A percentile compares a stretch with the other conserved stretches of the same genome.
phyloP scores from a whole-genome alignment of 2,329 filamentous ascomycete species.

The Berkeleyomyces basicola region DNA sequence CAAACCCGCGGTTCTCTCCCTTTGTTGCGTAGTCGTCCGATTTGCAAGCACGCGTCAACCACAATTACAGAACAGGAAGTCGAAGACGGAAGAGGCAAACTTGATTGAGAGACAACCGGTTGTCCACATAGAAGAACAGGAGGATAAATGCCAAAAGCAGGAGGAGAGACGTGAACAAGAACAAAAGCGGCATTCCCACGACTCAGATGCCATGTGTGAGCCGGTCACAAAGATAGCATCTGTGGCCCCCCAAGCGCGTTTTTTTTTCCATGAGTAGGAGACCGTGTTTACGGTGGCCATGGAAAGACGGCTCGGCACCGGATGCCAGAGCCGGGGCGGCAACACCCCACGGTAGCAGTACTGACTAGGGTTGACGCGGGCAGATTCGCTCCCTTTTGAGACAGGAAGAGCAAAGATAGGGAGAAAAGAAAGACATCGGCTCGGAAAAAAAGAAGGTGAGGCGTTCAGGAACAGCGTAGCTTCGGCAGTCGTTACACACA shows the following conservation, averaged over 20 bases:
- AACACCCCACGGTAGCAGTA: background rate
- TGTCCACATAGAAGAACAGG: background rate
- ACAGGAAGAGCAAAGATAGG: background rate
- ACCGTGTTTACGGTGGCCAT: too few relatives aligned
- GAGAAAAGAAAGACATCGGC: background rate
- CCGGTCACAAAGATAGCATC: background rate
- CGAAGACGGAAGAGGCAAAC: background rate
- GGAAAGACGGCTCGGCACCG: background rate
- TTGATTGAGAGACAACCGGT: background rate
- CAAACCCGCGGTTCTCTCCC: background rate
- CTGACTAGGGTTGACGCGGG: background rate
- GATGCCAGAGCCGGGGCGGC: background rate
- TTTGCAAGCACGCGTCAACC: background rate
- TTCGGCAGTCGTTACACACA: background rate
- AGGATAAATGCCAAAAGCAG: background rate
- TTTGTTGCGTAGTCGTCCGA: background rate
- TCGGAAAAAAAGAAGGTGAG: background rate
- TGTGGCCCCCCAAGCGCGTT: background rate
- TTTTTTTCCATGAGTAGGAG: background rate
- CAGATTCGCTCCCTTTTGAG: background rate
- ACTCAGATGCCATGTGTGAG: constrained; percentile 2
- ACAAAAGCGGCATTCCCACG: background rate
- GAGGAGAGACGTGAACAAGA: background rate
- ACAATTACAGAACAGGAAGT: background rate
- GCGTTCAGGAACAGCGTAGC: background rate